Conservation (phyloP, 495 filamentous ascomycete genomes). For the Parathielavia appendiculata region DNA sequence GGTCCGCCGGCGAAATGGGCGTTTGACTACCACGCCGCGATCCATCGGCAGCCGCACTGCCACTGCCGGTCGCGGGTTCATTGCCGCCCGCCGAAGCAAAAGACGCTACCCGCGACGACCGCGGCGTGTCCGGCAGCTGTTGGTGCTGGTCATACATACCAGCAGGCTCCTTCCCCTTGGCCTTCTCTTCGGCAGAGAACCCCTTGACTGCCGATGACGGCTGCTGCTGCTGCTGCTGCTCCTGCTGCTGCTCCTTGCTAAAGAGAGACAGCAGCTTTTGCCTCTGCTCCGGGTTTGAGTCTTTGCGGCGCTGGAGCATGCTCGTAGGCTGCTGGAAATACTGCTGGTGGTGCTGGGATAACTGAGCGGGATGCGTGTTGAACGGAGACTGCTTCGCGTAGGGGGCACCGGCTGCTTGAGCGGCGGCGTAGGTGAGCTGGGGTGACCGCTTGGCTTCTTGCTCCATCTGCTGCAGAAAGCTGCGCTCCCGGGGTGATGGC, state of each 20-base stretch:
- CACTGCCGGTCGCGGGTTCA: slow-evolving; percentile 18
- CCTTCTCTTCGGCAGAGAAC: slow-evolving; percentile 44
- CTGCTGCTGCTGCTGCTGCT: slow-evolving; percentile 26
- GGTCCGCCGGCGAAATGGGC: slow-evolving; percentile 62
- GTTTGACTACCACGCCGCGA: slow-evolving; percentile 45
- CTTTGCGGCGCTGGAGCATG: slow-evolving; percentile 21
- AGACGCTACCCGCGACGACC: slow-evolving; percentile 39
- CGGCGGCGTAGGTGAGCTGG: slow-evolving; percentile 12
- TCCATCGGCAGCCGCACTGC: slow-evolving; percentile 17
- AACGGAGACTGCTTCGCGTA: slow-evolving; percentile 18
- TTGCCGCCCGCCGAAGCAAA: slow-evolving; percentile 28
- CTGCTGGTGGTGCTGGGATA: slow-evolving; percentile 20
- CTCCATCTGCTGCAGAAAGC: slow-evolving; percentile 18
- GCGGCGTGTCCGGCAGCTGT: slow-evolving; percentile 32
- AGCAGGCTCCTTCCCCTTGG: slow-evolving; percentile 32
- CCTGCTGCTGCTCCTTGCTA: slow-evolving; percentile 41
- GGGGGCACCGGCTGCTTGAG: slow-evolving; percentile 22
- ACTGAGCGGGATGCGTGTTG: slow-evolving; percentile 8
- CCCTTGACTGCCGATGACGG: slow-evolving; percentile 26
- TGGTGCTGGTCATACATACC: slow-evolving; percentile 34
- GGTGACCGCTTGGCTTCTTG: slow-evolving; percentile 23
- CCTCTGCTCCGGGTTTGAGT: slow-evolving; percentile 55
- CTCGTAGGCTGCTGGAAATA: slow-evolving; percentile 3
- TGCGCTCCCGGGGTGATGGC: slow-evolving; percentile 24
- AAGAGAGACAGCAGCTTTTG: slow-evolving; percentile 67